phyloP scores from a whole-genome alignment of 495 filamentous ascomycete genomes.

The Aspergillus hancockii region DNA sequence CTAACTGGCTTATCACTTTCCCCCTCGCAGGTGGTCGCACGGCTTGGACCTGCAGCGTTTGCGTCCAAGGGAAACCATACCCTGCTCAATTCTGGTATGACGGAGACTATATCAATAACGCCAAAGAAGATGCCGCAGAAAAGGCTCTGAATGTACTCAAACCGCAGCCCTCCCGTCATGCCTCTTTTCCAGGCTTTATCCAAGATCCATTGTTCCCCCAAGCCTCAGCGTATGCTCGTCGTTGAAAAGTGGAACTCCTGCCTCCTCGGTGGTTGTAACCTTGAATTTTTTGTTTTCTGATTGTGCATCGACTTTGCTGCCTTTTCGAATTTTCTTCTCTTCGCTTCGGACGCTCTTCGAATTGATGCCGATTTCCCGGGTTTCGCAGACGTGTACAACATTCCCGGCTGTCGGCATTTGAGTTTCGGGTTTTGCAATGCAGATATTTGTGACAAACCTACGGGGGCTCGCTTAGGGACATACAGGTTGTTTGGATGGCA shows the following conservation, averaged over 20 bases:
- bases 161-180: conserved; percentile 8
- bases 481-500: conserved; percentile 1
- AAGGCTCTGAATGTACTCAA: conserved; percentile 56
- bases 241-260: conserved; percentile 12
- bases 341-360: conserved; percentile 17
- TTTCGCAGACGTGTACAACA: conserved; percentile 30
- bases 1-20: conserved; percentile 19
- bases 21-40: conserved; percentile 75
- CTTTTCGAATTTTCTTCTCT: conserved; percentile 9
- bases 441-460: neutral
- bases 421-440: conserved; percentile 6
- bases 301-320: conserved; percentile 18
- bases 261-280: conserved; percentile 16
- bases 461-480: neutral
- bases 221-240: conserved; percentile 2
- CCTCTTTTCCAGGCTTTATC: conserved; percentile 2
- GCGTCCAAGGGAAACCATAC: conserved; percentile 54
- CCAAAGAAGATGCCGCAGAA: conserved; percentile 88
- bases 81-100: conserved; percentile 88
- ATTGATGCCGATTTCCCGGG: conserved; percentile 24
- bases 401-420: conserved; percentile 32
- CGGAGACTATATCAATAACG: conserved; percentile 80
- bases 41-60: conserved; percentile 81
- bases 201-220: neutral
- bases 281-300: conserved; percentile 13